A percentile compares a stretch with the other conserved stretches of the same genome.
Evolutionary conservation across 306 rosid genomes (phyloP).

Genomic region (Bauhinia variegata): DNA sequence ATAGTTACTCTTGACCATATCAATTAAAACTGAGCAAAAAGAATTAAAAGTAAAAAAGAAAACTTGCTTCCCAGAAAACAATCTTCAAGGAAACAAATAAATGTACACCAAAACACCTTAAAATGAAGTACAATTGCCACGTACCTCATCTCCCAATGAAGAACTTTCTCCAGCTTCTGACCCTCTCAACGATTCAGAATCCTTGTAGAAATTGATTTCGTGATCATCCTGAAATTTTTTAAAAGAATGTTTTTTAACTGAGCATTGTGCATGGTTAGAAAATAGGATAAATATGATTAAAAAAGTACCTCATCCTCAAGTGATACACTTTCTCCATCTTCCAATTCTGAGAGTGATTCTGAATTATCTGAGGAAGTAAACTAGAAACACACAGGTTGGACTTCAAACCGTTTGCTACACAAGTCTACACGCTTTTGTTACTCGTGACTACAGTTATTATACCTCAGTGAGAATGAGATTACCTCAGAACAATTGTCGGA

Average conservation of each 20-base stretch:
- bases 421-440: background rate
- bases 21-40: background rate
- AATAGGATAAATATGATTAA: background rate
- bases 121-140: background rate
- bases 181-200: slow-evolving; percentile 39
- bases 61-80: background rate
- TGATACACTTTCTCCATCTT: slow-evolving; percentile 26
- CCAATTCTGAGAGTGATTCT: slow-evolving; percentile 19
- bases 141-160: slow-evolving; percentile 52
- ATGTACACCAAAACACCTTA: background rate
- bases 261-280: background rate
- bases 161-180: slow-evolving; percentile 39
- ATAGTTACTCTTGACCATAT: background rate
- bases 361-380: slow-evolving; percentile 32
- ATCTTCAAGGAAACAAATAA: background rate
- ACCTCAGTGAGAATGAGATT: background rate
- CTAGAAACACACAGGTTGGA: slow-evolving; percentile 21
- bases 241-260: background rate
- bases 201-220: slow-evolving; percentile 31
- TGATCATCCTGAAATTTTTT: slow-evolving; percentile 34
- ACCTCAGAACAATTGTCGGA: slow-evolving; percentile 49
- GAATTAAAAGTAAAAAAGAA: background rate
- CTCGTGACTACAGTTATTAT: too few species aligned
- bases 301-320: slow-evolving; percentile 7
- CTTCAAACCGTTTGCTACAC: background rate